A percentile compares a stretch with the other conserved stretches of the same genome.
Evolutionary conservation across 345 rosid species (phyloP).

Genomic region (Gossypium sturtianum): DNA sequence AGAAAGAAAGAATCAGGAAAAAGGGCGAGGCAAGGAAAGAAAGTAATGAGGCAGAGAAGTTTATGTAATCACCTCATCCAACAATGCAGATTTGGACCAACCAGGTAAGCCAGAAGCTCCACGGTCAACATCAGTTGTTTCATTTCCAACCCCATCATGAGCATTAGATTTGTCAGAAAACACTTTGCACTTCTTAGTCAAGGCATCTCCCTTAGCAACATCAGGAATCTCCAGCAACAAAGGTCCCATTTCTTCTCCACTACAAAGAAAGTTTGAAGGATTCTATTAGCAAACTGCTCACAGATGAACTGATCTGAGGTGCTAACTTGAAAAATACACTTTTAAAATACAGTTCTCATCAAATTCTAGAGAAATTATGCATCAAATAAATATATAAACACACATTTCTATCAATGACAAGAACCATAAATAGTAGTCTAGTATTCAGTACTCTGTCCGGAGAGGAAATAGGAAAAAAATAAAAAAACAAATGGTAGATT

Average conservation of each 20-base stretch:
- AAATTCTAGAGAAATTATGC: neutral
- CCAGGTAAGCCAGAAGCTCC: slow-evolving; percentile 31
- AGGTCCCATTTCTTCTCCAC: slow-evolving; percentile 75
- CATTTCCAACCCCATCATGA: slow-evolving; percentile 14
- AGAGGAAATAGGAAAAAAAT: neutral
- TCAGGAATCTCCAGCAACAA: slow-evolving; percentile 40
- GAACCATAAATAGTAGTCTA: neutral
- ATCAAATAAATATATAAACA: neutral
- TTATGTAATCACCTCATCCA: slow-evolving; percentile 47
- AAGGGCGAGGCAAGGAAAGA: neutral
- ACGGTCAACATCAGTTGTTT: slow-evolving; percentile 12
- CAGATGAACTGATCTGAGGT: neutral
- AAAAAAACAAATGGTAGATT: no score
- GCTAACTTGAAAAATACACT: neutral
- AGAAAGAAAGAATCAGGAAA: neutral
- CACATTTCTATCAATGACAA: neutral
- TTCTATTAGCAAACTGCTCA: neutral
- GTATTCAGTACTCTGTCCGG: neutral
- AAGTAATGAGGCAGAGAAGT: neutral
- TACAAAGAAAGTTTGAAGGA: slow-evolving; percentile 18
- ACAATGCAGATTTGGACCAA: slow-evolving; percentile 53
- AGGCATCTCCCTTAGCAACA: slow-evolving; percentile 20
- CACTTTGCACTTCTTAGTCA: slow-evolving; percentile 24
- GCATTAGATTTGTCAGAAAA: slow-evolving; percentile 30
- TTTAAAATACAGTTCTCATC: neutral